These are phyloP conservation scores for Coniophora puteana DNA, from an alignment of 1,284 basidiomycete species.

Conservation along the genomic window DNA sequence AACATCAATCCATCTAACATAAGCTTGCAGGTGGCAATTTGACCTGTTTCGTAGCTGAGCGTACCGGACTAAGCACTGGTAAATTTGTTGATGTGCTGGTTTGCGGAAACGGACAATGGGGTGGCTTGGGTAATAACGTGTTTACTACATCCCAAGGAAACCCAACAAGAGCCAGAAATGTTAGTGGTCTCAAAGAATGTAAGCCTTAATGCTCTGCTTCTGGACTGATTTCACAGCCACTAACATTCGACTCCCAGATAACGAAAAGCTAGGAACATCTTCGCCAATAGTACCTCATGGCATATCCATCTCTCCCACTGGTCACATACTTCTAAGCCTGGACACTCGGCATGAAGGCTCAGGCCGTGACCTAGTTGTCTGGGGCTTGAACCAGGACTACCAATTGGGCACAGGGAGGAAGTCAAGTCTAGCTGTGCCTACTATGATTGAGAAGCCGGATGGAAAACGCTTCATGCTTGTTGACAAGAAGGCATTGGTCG, in stretches of 20 bases:
- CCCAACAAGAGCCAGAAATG: slow-evolving; percentile 74
- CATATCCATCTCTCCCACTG: slow-evolving; percentile 72
- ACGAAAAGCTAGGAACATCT: slow-evolving; percentile 57
- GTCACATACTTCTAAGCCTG: slow-evolving; percentile 77
- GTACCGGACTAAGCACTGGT: slow-evolving; percentile 36
- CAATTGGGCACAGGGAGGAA: slow-evolving; percentile 87
- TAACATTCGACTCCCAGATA: slow-evolving; percentile 42
- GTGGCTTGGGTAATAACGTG: slow-evolving; percentile 77
- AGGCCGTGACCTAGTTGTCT: slow-evolving; percentile 61
- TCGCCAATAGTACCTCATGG: slow-evolving; percentile 68
- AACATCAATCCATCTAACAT: not conserved
- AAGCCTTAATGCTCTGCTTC: slow-evolving; percentile 24
- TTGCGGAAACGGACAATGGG: slow-evolving; percentile 83
- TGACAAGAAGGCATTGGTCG: slow-evolving; percentile 51
- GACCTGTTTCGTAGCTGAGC: slow-evolving; percentile 76
- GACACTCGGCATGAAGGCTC: slow-evolving; percentile 54
- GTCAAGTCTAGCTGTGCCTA: slow-evolving; percentile 69
- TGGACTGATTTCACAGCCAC: slow-evolving; percentile 6
- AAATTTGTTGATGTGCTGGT: slow-evolving; percentile 70
- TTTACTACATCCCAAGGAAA: slow-evolving; percentile 74
- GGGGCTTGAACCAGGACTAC: slow-evolving; percentile 71
- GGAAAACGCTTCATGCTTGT: slow-evolving; percentile 57
- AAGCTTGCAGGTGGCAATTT: slow-evolving; percentile 61
- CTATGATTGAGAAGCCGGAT: slow-evolving; percentile 45
- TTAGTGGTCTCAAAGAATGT: slow-evolving; percentile 87